Base-by-base conservation (phyloP, 176 grass and related monocot species). In the Coix lacrymajobi region DNA sequence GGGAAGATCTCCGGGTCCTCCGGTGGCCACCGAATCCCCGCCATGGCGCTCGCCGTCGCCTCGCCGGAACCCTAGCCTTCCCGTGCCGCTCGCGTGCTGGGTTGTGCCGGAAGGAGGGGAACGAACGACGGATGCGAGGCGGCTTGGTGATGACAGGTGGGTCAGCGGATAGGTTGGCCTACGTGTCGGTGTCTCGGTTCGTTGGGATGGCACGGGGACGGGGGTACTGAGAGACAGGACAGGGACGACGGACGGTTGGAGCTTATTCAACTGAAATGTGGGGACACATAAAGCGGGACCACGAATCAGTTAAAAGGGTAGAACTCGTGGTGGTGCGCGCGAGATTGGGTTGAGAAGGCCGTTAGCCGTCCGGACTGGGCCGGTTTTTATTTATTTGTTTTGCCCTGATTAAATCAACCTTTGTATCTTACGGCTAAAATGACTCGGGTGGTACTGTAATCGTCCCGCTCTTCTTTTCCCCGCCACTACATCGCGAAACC, bases 11-110 rank as follows among this genome's bases (percentile, higher is more conserved):
- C 92, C 68, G 88, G 81, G 7, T 92, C 89, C 84, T 94, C 92
- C 14, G 92, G 90, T 20, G 96, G 90, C 88, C 90, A 98, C 82
- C 92, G 79, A 82, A 93, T 82, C 80, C 96, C 96, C 7, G 90
- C 90, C 92, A 98, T 98, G 25, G 52, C 74, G 0, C 49, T 65
- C 62, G 30, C 61, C 75, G 40, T 44, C 58, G 58, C 76, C 52
- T 56, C 83, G 82, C 83, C 78, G 30, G 72, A 66, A 85, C 73
- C 88, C 83, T 86, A 86, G 83, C 33, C 30, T 45, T 30, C 24
- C 0, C 24, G 76, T 57, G 51, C 39, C 32, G 58, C 37, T 34
- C 32, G 69, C 80, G 63, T 31, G 76, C n/a, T 39, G 78, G 78
- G 40, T 57, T 37, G 34, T 43, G 75, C 28, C 58, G 37, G 79